Conservation (phyloP, 208 protist genomes). For the Vickermania spadyakhi region DNA sequence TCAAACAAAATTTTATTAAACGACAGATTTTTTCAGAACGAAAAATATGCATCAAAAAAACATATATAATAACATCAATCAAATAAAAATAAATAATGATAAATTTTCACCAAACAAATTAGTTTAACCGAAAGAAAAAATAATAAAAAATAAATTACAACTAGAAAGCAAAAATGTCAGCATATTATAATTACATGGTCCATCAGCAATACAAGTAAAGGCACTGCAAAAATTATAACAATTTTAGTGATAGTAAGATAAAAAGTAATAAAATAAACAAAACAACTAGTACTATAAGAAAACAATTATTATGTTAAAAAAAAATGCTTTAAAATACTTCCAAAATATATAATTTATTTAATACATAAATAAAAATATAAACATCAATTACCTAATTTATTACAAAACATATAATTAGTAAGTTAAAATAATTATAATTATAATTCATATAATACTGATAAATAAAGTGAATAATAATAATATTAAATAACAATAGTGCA, state of each 20-base stretch:
- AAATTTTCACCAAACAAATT: no score
- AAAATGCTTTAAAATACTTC: slow-evolving; percentile 8
- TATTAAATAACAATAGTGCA: background rate
- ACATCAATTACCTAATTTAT: no score
- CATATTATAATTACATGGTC: slow-evolving; percentile 7
- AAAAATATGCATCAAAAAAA: no score
- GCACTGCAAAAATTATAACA: slow-evolving; percentile 6
- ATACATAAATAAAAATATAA: slow-evolving; percentile 10
- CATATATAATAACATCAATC: no score
- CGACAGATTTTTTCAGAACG: no score
- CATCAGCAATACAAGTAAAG: background rate
- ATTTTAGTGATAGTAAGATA: slow-evolving; percentile 6
- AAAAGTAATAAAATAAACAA: slow-evolving; percentile 11
- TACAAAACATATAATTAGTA: slow-evolving; percentile 11
- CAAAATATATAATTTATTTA: slow-evolving; percentile 7
- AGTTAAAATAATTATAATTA: slow-evolving; percentile 6
- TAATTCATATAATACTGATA: background rate
- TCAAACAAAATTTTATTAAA: no score
- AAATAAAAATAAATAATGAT: no score
- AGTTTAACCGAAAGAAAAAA: slow-evolving; percentile 8
- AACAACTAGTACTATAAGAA: slow-evolving; percentile 13
- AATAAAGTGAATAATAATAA: background rate
- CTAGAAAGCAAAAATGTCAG: no score
- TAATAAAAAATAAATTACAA: slow-evolving; percentile 10
- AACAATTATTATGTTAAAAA: slow-evolving; percentile 7